phyloP scores from a whole-genome alignment of 345 rosid species.

The Citrus unshiu region DNA sequence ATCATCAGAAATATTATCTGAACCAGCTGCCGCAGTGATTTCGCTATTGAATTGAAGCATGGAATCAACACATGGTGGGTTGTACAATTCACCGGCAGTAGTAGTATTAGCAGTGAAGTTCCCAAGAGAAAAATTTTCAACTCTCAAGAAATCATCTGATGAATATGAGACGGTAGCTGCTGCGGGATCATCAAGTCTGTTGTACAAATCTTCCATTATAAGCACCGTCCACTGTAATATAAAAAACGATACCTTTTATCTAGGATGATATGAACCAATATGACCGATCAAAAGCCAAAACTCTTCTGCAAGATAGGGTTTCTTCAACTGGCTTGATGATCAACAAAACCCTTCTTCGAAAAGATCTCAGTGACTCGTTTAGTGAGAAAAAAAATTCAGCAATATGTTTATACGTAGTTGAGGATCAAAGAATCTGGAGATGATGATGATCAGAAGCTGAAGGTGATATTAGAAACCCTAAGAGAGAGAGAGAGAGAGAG shows the following conservation, averaged over 20 bases:
- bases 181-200: constrained; percentile 19
- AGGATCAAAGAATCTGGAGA: neutral
- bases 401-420: too few relatives aligned
- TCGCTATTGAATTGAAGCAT: constrained; percentile 23
- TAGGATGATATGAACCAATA: neutral
- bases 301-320: neutral
- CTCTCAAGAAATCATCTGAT: neutral
- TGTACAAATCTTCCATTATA: constrained; percentile 38
- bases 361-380: neutral
- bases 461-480: neutral
- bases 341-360: neutral
- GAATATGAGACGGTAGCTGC: constrained; percentile 1
- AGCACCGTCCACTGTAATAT: neutral
- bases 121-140: constrained; percentile 11
- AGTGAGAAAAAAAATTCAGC: too few relatives aligned
- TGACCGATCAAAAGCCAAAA: neutral
- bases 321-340: neutral
- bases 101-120: neutral
- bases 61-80: constrained; percentile 1
- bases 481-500: neutral
- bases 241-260: neutral
- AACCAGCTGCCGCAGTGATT: constrained; percentile 14
- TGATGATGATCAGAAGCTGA: neutral
- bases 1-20: constrained; percentile 32
- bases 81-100: constrained; percentile 11